These are phyloP conservation scores for Talaromyces sp. DNA, from an alignment of 2,329 filamentous ascomycete species.

Conservation along the genomic window DNA sequence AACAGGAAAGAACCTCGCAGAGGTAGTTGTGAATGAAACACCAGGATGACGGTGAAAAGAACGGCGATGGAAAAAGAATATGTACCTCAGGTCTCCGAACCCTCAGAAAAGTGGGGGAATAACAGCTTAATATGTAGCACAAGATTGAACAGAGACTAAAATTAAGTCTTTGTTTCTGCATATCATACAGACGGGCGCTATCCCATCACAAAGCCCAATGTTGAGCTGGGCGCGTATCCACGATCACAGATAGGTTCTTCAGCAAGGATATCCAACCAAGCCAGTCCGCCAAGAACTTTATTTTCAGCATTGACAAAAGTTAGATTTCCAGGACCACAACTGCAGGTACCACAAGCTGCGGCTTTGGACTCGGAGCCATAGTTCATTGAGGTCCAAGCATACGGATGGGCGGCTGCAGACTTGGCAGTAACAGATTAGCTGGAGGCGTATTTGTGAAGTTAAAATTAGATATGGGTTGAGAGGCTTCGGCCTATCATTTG, in stretches of 20 bases:
- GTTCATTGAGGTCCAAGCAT: slow-evolving; percentile 10
- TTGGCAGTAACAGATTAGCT: slow-evolving; percentile 15
- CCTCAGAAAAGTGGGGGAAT: slow-evolving; percentile 1
- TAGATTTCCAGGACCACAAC: slow-evolving; percentile 6
- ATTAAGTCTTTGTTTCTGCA: not conserved
- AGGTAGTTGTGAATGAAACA: slow-evolving; percentile 14
- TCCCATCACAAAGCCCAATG: slow-evolving; percentile 16
- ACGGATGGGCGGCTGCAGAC: slow-evolving; percentile 21
- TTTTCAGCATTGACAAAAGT: slow-evolving; percentile 8
- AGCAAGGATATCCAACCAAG: not conserved
- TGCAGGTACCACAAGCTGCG: slow-evolving; percentile 4
- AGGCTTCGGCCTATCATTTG: slow-evolving; percentile 6
- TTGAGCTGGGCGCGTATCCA: slow-evolving; percentile 12
- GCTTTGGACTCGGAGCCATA: not conserved
- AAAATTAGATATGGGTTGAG: slow-evolving; percentile 12
- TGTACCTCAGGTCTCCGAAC: slow-evolving; percentile 9
- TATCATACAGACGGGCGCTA: slow-evolving; percentile 6
- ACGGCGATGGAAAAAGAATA: slow-evolving; percentile 10
- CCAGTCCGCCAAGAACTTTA: not conserved
- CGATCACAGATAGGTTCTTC: slow-evolving; percentile 3
- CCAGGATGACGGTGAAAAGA: slow-evolving; percentile 12
- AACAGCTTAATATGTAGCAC: slow-evolving; percentile 16
- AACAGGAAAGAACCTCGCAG: slow-evolving; percentile 10
- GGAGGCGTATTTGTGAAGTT: not conserved
- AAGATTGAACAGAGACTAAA: not conserved